Percentiles rank a stretch among this genome's conserved stretches.
Evolutionary conservation across 495 filamentous ascomycete species (phyloP).

Genomic region (Parathielavia appendiculata): DNA sequence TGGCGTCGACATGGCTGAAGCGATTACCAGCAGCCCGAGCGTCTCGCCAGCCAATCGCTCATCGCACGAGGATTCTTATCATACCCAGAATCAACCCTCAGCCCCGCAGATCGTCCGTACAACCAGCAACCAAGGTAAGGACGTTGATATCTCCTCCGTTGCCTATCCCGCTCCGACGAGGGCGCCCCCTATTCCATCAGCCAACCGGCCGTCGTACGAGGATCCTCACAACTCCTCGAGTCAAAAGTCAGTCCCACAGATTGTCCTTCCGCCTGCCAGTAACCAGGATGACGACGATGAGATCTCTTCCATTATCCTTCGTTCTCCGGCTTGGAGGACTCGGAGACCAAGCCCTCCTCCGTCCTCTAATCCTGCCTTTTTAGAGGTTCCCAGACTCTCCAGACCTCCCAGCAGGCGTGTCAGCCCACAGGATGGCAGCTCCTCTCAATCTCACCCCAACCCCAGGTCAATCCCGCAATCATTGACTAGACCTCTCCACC

Average conservation of each 20-base stretch:
- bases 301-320: background rate
- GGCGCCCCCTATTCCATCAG: too few relatives aligned
- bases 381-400: background rate
- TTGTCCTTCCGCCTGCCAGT: background rate
- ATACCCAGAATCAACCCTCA: too few relatives aligned
- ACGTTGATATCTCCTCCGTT: too few relatives aligned
- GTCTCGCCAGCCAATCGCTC: background rate
- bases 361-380: background rate
- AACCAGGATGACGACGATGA: background rate
- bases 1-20: background rate
- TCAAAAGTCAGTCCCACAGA: background rate
- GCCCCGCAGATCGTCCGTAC: too few relatives aligned
- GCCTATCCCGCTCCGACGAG: too few relatives aligned
- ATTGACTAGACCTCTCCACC: conserved; percentile 14
- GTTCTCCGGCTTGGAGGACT: background rate
- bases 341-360: background rate
- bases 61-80: background rate
- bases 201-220: background rate
- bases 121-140: too few relatives aligned
- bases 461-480: background rate
- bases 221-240: background rate
- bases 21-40: background rate
- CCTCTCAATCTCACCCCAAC: background rate
- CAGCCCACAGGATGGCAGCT: background rate
- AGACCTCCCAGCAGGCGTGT: background rate